Evolutionary conservation across 805 yeast genomes (phyloP).

Genomic region (Ogataea kodamae): DNA sequence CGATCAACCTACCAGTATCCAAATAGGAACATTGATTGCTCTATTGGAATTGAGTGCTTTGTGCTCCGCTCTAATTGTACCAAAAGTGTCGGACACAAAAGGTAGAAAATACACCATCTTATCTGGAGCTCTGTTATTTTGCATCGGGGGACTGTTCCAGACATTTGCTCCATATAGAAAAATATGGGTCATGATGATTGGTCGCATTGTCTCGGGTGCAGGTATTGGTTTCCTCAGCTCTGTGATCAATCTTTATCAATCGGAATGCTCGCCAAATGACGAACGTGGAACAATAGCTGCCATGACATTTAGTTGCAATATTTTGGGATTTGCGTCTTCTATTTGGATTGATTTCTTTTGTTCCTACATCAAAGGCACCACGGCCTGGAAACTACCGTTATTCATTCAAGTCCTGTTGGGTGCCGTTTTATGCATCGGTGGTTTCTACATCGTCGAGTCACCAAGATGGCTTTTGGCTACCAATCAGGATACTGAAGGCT

Average conservation of each 20-base stretch:
- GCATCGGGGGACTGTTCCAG: constrained; percentile 73
- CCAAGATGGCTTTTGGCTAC: constrained; percentile 85
- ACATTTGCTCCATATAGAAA: constrained; percentile 43
- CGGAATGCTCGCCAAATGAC: constrained; percentile 84
- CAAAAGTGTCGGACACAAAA: constrained; percentile 66
- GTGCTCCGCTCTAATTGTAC: constrained; percentile 68
- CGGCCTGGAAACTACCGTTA: constrained; percentile 78
- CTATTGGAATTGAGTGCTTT: constrained; percentile 82
- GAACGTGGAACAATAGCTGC: constrained; percentile 83
- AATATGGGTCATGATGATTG: constrained; percentile 58
- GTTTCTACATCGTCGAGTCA: constrained; percentile 75
- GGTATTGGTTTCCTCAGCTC: constrained; percentile 85
- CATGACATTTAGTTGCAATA: constrained; percentile 84
- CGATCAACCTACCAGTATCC: constrained; percentile 63
- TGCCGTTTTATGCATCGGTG: constrained; percentile 59
- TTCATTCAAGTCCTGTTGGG: constrained; percentile 75
- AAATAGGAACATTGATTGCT: constrained; percentile 80
- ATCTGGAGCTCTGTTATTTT: constrained; percentile 70
- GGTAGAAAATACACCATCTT: constrained; percentile 79
- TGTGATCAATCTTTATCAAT: constrained; percentile 83
- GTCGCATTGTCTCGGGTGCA: constrained; percentile 76
- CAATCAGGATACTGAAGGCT: constrained; percentile 59
- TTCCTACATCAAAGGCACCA: constrained; percentile 56
- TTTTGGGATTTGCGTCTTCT: constrained; percentile 73
- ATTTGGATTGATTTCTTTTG: constrained; percentile 86